phyloP scores from a whole-genome alignment of 192 early-diverging fungal species.

The Kappamyces sp. region DNA sequence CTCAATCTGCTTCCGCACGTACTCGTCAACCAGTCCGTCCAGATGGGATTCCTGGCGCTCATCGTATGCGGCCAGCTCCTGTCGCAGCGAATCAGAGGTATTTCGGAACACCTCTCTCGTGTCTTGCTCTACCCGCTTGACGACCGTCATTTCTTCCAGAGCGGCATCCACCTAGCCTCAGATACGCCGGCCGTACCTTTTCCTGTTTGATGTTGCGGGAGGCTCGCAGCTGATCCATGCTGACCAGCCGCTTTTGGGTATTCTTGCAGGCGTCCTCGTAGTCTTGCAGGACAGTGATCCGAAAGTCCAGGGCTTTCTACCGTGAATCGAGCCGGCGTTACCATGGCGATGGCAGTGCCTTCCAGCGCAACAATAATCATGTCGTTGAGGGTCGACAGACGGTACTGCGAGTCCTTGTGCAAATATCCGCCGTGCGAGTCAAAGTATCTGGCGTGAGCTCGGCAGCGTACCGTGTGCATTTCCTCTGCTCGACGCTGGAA shows the following conservation, averaged over 20 bases:
- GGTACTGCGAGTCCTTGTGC: neutral
- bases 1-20: conserved; percentile 7
- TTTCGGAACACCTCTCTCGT: neutral
- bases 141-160: conserved; percentile 10
- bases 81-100: neutral
- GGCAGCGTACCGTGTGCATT: too few species aligned
- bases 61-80: conserved; percentile 3
- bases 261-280: conserved; percentile 37
- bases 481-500: too few species aligned
- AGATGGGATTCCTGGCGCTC: neutral
- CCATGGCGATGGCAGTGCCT: too few species aligned
- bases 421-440: neutral
- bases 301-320: conserved; percentile 28
- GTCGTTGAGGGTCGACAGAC: neutral
- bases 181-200: conserved; percentile 3
- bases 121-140: conserved; percentile 2
- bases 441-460: too few species aligned
- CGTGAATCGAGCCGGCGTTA: neutral
- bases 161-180: neutral
- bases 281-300: conserved; percentile 19
- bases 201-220: conserved; percentile 20
- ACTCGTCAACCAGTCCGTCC: conserved; percentile 1
- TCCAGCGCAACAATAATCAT: too few species aligned
- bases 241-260: conserved; percentile 25
- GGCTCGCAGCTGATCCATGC: conserved; percentile 25